Base-by-base conservation (phyloP, 202 grass and related monocot species). In the Setaria viridis region DNA sequence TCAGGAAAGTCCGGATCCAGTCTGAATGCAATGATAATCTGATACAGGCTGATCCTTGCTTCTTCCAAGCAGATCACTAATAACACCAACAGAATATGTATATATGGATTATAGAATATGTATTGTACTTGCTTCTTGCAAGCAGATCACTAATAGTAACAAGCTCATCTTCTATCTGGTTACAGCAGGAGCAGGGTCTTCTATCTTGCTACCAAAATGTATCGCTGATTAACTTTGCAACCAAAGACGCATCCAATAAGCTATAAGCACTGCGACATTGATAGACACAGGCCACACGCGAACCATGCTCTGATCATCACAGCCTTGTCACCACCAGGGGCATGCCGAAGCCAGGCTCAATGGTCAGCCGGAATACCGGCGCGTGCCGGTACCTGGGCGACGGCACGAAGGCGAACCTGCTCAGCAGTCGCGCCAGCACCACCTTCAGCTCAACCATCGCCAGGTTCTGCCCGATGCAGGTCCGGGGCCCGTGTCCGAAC, bases 381-480 rank as follows among this genome's bases (percentile, higher is more conserved):
- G 85, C 82, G 54, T 97, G 92, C 6, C 80, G 68, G 70, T 97
- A 97, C 6, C 14, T 84, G 0, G 86, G 88, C 4, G 92, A 94
- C 15, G 70, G 64, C 2, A 80, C 56, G 56, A 97, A 91, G 46
- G 77, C 47, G 63, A 97, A 94, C 74, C 62, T 86, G 56, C 64
- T 57, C 20, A 97, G 83, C 73, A 97, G 14, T 2, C 90, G 84
- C 13, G 88, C 89, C 37, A 97, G 87, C 59, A 93, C 29, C 83
- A 94, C 60, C 82, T 94, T 97, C 32, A 97, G 67, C 84, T 97
- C 94, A 32, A 53, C 47, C 90, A 92, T 97, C 41, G 92, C 94
- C 42, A 97, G 83, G 82, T 93, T 91, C 71, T 97, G 92, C 25
- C 86, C 94, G 5, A 78, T 70, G 77, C 94, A 97, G 45, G 50